phyloP scores from a whole-genome alignment of 2,329 filamentous ascomycete species.

The Madurella fahalii region DNA sequence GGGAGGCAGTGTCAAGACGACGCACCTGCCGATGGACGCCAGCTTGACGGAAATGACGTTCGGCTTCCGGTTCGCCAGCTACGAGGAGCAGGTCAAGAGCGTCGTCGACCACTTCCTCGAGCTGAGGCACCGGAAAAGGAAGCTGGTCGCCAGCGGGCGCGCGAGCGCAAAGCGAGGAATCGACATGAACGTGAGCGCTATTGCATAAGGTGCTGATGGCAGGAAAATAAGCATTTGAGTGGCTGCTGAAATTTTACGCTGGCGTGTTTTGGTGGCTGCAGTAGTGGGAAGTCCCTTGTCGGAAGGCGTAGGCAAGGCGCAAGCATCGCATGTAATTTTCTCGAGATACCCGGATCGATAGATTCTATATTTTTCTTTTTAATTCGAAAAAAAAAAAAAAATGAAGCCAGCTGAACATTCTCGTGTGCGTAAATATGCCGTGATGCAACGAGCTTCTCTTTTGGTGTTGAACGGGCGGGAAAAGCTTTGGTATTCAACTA shows the following conservation, averaged over 20 bases:
- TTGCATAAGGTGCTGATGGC: slow-evolving; percentile 1
- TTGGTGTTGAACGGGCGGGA: too few relatives aligned
- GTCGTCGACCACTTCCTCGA: slow-evolving; percentile 28
- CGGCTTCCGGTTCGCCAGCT: slow-evolving; percentile 26
- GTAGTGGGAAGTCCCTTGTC: background rate
- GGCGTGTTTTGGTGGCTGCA: background rate
- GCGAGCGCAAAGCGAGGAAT: slow-evolving; percentile 5
- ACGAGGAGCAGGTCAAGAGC: slow-evolving; percentile 30
- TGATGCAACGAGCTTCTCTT: too few relatives aligned
- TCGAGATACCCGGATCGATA: slow-evolving; percentile 4
- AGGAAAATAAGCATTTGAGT: background rate
- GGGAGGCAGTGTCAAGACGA: slow-evolving; percentile 24
- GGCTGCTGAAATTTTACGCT: background rate
- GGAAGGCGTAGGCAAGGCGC: slow-evolving; percentile 6
- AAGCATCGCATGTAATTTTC: background rate
- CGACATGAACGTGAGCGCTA: slow-evolving; percentile 14
- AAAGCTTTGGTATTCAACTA: too few relatives aligned
- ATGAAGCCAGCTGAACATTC: too few relatives aligned
- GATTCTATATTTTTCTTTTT: background rate
- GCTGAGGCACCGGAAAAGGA: slow-evolving; percentile 17
- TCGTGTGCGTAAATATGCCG: too few relatives aligned
- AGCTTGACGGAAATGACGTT: slow-evolving; percentile 29
- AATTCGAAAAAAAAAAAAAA: too few relatives aligned
- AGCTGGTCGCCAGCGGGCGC: slow-evolving; percentile 2
- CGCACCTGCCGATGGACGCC: slow-evolving; percentile 27